A percentile compares a stretch with the other conserved stretches of the same genome.
Evolutionary conservation across 2,329 filamentous ascomycete genomes (phyloP).

Genomic region (Colletotrichum eleusines): DNA sequence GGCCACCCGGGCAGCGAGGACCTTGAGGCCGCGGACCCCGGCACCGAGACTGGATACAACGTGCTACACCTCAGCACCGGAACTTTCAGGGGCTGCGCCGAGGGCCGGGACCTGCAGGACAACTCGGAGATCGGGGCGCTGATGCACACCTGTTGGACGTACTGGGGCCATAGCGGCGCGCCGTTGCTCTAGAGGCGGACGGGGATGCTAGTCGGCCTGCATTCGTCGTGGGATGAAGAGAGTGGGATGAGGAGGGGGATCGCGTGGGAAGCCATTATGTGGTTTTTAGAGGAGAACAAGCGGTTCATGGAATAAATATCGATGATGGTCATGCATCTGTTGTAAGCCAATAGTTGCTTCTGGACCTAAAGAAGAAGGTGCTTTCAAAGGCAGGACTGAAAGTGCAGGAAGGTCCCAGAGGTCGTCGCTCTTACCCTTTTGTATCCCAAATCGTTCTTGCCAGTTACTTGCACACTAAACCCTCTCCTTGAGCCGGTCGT

Average conservation of each 20-base stretch:
- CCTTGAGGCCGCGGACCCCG: slow-evolving; percentile 54
- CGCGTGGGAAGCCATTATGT: slow-evolving; percentile 56
- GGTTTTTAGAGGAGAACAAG: slow-evolving; percentile 49
- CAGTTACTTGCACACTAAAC: not conserved
- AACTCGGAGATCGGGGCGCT: slow-evolving; percentile 65
- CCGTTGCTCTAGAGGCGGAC: slow-evolving; percentile 56
- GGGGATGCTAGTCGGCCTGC: slow-evolving; percentile 60
- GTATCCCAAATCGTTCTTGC: not conserved
- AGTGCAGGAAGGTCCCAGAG: not conserved
- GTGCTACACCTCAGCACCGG: slow-evolving; percentile 61
- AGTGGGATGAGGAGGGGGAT: slow-evolving; percentile 65
- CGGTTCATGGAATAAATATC: not conserved
- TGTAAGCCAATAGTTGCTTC: not conserved
- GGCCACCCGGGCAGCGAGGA: slow-evolving; percentile 55
- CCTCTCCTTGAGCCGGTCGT: not conserved
- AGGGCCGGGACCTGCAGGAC: slow-evolving; percentile 58
- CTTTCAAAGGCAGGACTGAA: not conserved
- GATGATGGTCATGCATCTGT: not conserved
- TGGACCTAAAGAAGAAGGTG: not conserved
- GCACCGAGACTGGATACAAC: slow-evolving; percentile 57
- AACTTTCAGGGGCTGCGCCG: slow-evolving; percentile 53
- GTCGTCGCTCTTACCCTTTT: not conserved
- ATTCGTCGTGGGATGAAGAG: slow-evolving; percentile 66
- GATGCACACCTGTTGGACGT: slow-evolving; percentile 68
- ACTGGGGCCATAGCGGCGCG: slow-evolving; percentile 68